Evolutionary conservation across 495 filamentous ascomycete genomes (phyloP), one percentile per base, ranked within the genome.

Genomic region (Penicillium ochrochloron): DNA sequence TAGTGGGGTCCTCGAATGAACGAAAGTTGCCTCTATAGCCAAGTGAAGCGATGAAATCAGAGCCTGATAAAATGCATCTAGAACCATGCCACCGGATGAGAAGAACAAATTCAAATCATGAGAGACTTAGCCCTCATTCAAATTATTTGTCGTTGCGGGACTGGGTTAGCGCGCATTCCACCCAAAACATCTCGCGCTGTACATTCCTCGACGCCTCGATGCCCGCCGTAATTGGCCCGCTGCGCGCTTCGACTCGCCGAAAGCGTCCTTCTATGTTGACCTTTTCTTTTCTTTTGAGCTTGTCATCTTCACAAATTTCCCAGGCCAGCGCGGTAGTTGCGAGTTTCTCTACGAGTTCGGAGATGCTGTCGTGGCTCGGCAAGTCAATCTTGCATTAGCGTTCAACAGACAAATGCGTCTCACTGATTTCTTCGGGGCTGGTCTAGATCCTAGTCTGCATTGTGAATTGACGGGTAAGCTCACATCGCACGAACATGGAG

Each of bases 321-420:
- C 21, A 12, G 15, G 9, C 33, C 33, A 44, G 37, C 35, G 9
- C 12, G 1, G 33, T 39, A 9, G 19, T 9, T 37, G 42, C 58
- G 2, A n/a, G 14, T 60, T 37, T n/a, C 34, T 31, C 57, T 29
- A 59, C 35, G 56, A 27, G n/a, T 60, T 51, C 42, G 29, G 58
- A 27, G 29, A 37, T 2, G 46, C 11, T 25, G 15, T 53, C 48
- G 50, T 56, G 29, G 51, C 51, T 27, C 63, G 55, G 61, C 34
- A 62, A 65, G 59, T 44, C 33, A 59, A 62, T 52, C 52, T 61
- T 59, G 57, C 57, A 54, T 55, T 29, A 34, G 57, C 10, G 58
- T 44, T 64, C 25, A 31, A 52, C 33, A 46, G 17, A 12, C 15
- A 39, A 51, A 31, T 41, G 59, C 46, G 33, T 39, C 19, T 37